Evolutionary conservation across 495 filamentous ascomycete genomes (phyloP).

Genomic region (Jackrogersella minutella): DNA sequence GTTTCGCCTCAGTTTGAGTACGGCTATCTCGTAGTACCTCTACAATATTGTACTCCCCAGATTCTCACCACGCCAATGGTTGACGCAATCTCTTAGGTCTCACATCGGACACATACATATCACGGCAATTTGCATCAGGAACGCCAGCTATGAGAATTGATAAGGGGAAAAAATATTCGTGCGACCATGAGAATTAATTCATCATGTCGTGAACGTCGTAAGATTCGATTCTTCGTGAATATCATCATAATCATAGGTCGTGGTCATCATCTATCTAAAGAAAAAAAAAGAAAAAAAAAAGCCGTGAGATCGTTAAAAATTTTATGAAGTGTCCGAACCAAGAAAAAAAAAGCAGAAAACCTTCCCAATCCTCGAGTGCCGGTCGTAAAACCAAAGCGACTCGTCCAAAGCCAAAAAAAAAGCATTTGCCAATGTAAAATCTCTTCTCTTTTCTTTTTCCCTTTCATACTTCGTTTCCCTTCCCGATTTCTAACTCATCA

Average conservation of each 20-base stretch:
- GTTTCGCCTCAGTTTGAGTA: not conserved
- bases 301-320: slow-evolving; percentile 39
- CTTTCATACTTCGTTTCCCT: slow-evolving; percentile 10
- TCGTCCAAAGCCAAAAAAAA: slow-evolving; percentile 25
- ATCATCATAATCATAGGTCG: slow-evolving; percentile 29
- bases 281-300: not conserved
- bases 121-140: slow-evolving; percentile 7
- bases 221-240: slow-evolving; percentile 41
- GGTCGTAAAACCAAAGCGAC: slow-evolving; percentile 9
- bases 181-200: slow-evolving; percentile 30
- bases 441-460: slow-evolving; percentile 29
- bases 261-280: slow-evolving; percentile 34
- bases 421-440: too few relatives aligned
- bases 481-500: slow-evolving; percentile 27
- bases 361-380: slow-evolving; percentile 12
- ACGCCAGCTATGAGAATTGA: not conserved
- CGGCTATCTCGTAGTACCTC: not conserved
- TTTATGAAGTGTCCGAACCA: slow-evolving; percentile 22
- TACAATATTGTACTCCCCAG: too few relatives aligned
- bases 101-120: slow-evolving; percentile 5
- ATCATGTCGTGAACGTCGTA: slow-evolving; percentile 39
- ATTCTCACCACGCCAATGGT: not conserved
- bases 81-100: not conserved
- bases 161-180: slow-evolving; percentile 10
- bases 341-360: slow-evolving; percentile 15